Evolutionary conservation across 2,329 filamentous ascomycete genomes (phyloP).

Genomic region (Sphaceloma murrayae): DNA sequence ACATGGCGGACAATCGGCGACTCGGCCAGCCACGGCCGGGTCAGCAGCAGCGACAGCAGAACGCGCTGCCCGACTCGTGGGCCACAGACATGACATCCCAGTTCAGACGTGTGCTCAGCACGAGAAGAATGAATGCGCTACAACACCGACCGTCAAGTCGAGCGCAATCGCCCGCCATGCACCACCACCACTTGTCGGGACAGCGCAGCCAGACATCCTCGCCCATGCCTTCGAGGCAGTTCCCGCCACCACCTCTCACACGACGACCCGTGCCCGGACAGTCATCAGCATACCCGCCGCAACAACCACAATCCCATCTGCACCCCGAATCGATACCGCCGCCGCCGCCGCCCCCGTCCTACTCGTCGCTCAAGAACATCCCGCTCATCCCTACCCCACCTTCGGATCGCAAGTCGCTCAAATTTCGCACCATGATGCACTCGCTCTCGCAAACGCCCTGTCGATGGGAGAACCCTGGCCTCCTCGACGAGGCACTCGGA

Average conservation of each 20-base stretch:
- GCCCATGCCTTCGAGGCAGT: slow-evolving; percentile 1
- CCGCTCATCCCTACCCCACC: slow-evolving; percentile 69
- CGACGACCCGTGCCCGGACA: slow-evolving; percentile 50
- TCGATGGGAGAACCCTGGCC: slow-evolving; percentile 91
- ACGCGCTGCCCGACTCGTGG: slow-evolving; percentile 50
- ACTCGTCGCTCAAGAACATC: slow-evolving; percentile 50
- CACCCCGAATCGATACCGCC: slow-evolving; percentile 27
- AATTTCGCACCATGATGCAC: slow-evolving; percentile 61
- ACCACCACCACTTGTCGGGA: slow-evolving; percentile 21
- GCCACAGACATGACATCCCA: slow-evolving; percentile 69
- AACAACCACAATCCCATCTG: slow-evolving; percentile 23
- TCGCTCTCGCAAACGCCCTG: slow-evolving; percentile 79
- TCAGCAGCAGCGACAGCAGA: slow-evolving; percentile 18
- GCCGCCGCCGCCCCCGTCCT: slow-evolving; percentile 45
- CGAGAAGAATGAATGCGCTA: slow-evolving; percentile 77
- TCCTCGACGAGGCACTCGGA: slow-evolving; percentile 83
- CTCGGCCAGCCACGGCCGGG: slow-evolving; percentile 8
- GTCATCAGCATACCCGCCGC: slow-evolving; percentile 45
- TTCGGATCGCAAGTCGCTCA: slow-evolving; percentile 38
- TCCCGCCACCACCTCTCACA: slow-evolving; percentile 4
- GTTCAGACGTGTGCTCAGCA: slow-evolving; percentile 79
- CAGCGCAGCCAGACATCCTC: slow-evolving; percentile 24
- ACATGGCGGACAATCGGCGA: slow-evolving; percentile 8
- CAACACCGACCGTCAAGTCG: slow-evolving; percentile 15
- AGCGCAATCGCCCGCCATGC: slow-evolving; percentile 10